phyloP scores from a whole-genome alignment of 2,329 filamentous ascomycete species.

The Trichoderma endophyticum region DNA sequence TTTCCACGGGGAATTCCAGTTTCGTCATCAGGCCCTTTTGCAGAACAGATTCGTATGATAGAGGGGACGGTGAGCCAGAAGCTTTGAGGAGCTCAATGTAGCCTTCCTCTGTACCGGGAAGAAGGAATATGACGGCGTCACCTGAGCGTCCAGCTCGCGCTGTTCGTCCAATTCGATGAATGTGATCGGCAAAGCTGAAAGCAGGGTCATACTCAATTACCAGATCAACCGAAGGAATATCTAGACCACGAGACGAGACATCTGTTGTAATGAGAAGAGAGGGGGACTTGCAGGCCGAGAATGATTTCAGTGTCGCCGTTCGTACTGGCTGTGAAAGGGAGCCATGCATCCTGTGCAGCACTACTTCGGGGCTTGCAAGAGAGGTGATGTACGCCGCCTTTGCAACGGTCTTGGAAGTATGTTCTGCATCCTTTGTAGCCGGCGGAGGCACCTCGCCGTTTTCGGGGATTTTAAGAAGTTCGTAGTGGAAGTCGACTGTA shows the following conservation, averaged over 20 bases:
- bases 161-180: conserved; percentile 91
- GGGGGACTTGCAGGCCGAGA: conserved; percentile 69
- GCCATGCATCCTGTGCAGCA: conserved; percentile 83
- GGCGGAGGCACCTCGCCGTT: conserved; percentile 28
- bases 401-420: conserved; percentile 59
- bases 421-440: conserved; percentile 33
- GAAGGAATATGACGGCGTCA: conserved; percentile 82
- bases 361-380: conserved; percentile 67
- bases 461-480: conserved; percentile 60
- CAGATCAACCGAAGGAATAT: conserved; percentile 90
- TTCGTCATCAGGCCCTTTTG: conserved; percentile 63
- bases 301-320: conserved; percentile 79
- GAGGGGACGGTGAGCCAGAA: conserved; percentile 46
- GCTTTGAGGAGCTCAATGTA: conserved; percentile 72
- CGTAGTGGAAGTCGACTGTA: conserved; percentile 94
- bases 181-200: conserved; percentile 88
- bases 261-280: conserved; percentile 90
- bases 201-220: conserved; percentile 96
- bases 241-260: conserved; percentile 90
- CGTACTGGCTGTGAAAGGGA: conserved; percentile 85
- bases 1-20: conserved; percentile 68
- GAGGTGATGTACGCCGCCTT: conserved; percentile 71
- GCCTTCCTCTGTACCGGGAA: conserved; percentile 86
- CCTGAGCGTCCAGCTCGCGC: conserved; percentile 88
- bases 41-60: conserved; percentile 53